Conservation (phyloP, 2,329 filamentous ascomycete genomes). For the Aspergillus ruber region DNA sequence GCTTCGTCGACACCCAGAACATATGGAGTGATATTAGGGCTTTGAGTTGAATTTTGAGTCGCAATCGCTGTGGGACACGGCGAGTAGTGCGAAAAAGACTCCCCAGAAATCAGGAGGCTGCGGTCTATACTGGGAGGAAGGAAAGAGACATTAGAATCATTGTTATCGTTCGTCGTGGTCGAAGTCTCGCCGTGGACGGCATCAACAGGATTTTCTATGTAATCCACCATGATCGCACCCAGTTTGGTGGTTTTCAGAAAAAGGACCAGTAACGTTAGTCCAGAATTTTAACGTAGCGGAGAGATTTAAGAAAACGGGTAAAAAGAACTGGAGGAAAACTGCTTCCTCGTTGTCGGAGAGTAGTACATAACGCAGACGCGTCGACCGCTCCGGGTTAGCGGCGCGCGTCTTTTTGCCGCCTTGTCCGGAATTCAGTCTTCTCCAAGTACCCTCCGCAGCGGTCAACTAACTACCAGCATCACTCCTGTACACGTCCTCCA, state of each 20-base stretch:
- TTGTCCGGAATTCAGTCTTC: slow-evolving; percentile 10
- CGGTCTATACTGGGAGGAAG: slow-evolving; percentile 64
- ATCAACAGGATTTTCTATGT: neutral
- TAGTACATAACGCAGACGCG: slow-evolving; percentile 19
- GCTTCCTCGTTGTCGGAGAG: too few species aligned
- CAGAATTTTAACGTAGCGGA: neutral
- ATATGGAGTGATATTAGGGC: slow-evolving; percentile 51
- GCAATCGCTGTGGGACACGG: slow-evolving; percentile 58
- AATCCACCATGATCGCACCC: neutral
- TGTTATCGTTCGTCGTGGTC: neutral
- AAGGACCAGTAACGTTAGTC: too few species aligned
- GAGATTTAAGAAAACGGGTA: neutral
- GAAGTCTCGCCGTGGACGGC: neutral
- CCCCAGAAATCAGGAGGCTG: slow-evolving; percentile 53
- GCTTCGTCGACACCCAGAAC: slow-evolving; percentile 90
- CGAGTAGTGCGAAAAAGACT: slow-evolving; percentile 67
- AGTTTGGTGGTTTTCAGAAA: too few species aligned
- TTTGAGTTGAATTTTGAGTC: slow-evolving; percentile 31
- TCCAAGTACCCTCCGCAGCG: slow-evolving; percentile 13
- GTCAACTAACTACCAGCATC: neutral
- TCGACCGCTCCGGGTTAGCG: slow-evolving; percentile 32
- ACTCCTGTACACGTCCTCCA: neutral
- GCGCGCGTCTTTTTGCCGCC: slow-evolving; percentile 16
- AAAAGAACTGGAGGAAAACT: too few species aligned
- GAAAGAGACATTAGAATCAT: neutral